Evolutionary conservation across 768 basidiomycete species (phyloP), one percentile per base, ranked within the genome.

Genomic region (Psilocybe cyanescens): DNA sequence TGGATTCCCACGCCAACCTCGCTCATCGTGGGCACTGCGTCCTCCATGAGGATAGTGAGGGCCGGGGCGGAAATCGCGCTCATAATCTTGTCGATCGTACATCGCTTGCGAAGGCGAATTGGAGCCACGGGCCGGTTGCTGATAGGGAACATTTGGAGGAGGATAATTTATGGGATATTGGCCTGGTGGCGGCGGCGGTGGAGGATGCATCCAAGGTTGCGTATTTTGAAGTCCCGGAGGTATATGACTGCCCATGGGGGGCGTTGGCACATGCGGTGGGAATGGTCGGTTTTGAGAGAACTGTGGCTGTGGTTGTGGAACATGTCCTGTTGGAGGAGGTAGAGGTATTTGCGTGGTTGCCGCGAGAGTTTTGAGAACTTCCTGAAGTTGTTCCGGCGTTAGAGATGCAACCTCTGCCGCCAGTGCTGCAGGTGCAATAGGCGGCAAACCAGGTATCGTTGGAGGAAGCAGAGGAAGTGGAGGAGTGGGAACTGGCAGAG

Each of bases 341-440:
- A 62, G 71, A 55, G 65, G 74, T 60, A 63, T 72, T 66, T 54
- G 71, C 50, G 70, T 70, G 54, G 67, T 77, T 55, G 71, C 60
- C 1, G 82, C 78, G 16, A 93, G 78, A 0, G 87, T 81, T 37
- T 83, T 81, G 11, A 92, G 75, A 74, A 92, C 84, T 51, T 82
- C 73, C 62, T 90, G 86, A 39, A 93, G 85, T 70, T 92, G 91
- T 52, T 90, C 91, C 0, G 90, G 89, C 2, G 89, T 90, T 14
- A 93, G 81, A 37, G 86, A 79, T 5, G 91, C 88, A 5, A 92
- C 85, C 67, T 91, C 88, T 4, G 88, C 85, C 7, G 87, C 87
- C 41, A 94, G 81, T 16, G 83, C 81, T 12, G 82, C 75, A 17
- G 83, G 67, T 61, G 81, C 75, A 37, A 79, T 72, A 33, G 76